Evolutionary conservation across 2,329 filamentous ascomycete genomes (phyloP).

Genomic region (Botrytis porri): DNA sequence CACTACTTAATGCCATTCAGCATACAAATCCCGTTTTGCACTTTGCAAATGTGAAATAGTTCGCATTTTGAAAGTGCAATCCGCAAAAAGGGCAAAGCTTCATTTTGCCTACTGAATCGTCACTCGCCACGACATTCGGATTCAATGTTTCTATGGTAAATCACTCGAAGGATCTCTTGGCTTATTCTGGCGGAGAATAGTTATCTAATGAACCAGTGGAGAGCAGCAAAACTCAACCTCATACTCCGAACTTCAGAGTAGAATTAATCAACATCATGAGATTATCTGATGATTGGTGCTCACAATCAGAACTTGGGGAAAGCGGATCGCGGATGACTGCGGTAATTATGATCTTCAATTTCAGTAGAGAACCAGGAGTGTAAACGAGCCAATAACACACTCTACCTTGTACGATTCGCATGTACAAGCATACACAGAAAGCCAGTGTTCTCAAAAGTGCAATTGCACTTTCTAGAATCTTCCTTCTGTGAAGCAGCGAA

Average conservation of each 20-base stretch:
- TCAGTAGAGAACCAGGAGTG: not conserved
- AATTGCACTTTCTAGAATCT: conserved; percentile 15
- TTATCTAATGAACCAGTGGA: not conserved
- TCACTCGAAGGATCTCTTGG: not conserved
- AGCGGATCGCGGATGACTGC: conserved; percentile 1
- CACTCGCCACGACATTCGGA: not conserved
- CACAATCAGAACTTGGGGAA: not conserved
- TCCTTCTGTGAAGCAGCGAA: not conserved
- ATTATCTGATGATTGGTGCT: not conserved
- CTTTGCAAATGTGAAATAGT: conserved; percentile 16
- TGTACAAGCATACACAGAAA: not conserved
- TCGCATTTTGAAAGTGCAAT: conserved; percentile 17
- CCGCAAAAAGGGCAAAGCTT: not conserved
- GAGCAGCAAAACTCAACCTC: not conserved
- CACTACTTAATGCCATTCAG: not conserved
- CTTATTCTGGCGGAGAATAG: not conserved
- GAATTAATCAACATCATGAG: not conserved
- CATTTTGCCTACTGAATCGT: conserved; percentile 11
- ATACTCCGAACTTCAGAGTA: not conserved
- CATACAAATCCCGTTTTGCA: not conserved
- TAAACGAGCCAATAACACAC: not conserved
- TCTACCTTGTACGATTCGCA: not conserved
- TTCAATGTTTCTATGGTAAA: not conserved
- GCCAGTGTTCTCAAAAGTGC: conserved; percentile 1
- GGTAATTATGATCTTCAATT: not conserved